Evolutionary conservation across 257 asterid genomes (phyloP), one percentile per base, ranked within the genome.

Genomic region (Ophiorrhiza pumila): DNA sequence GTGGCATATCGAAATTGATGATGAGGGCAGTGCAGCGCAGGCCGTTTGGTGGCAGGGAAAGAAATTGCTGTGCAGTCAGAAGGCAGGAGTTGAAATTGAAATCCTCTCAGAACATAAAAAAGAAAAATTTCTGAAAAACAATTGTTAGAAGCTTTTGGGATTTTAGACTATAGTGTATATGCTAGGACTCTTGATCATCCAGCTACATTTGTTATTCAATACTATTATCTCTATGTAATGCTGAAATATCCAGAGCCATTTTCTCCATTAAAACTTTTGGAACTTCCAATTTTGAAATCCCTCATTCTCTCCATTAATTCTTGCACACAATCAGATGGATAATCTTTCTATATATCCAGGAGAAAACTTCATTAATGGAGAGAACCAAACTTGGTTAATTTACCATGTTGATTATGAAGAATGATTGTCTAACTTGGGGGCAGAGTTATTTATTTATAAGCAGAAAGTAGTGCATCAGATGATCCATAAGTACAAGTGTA

Each of bases 1-100:
- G 84, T 91, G 14, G 95, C 90, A 7, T 87, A 77, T 68, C 83
- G 90, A 76, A 82, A 76, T 83, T 91, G 86, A 89, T 14, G 71
- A n/a, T n/a, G n/a, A n/a, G n/a, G 15, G 29, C 12, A n/a, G n/a
- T n/a, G n/a, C 12, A 50, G 15, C 1, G 58, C 53, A 39, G 67
- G 52, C 57, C 75, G 58, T 45, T 57, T 52, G 46, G 55, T 17
- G 42, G 65, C 20, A 47, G 43, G 72, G 69, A 71, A 71, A 76
- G 71, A 68, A 78, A 58, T 52, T 72, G 75, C 74, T 80, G 84
- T 78, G 80, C 71, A 79, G 77, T 49, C 65, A 25, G 13, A 69
- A 77, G 66, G 35, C 45, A 67, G 71, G 29, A 69, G 41, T 27
- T 56, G 47, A 53, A 49, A 46, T 50, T 50, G 23, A 22, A 50